Base-by-base conservation (phyloP, 2,329 filamentous ascomycete genomes). In the Alternaria ventricosa region DNA sequence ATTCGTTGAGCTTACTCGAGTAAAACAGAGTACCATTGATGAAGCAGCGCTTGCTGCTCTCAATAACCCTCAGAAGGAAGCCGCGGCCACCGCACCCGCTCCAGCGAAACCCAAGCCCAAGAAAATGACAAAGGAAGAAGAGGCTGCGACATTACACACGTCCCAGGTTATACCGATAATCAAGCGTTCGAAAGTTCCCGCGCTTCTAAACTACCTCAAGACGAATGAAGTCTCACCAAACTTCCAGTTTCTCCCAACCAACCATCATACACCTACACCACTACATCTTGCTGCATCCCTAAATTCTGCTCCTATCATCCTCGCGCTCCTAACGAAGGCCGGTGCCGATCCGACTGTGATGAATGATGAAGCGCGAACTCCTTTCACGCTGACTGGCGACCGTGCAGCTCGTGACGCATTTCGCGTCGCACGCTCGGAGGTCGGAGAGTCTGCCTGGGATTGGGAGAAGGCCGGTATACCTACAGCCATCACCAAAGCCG, bases 1-100 rank as follows among this genome's bases (percentile, higher is more conserved):
- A 1, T 99, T 97, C 73, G 92, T 97, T 66, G 96, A 99, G 82
- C 86, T 99, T 30, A 99, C 96, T 0, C 86, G 96, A 15, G 86
- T 97, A 15, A 97, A 99, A 80, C 86, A 97, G 50, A 89, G 88
- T 53, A 90, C 92, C 65, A 87, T 98, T 27, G 87, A 92, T 61
- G 91, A 93, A 67, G 86, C 84, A 4, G 86, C 89, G 12, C 79
- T 90, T 7, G 81, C 82, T 18, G 80, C 80, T 7, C 81, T 87
- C 30, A 82, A 82, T 11, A 81, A 82, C 63, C 43, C 80, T 79
- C 68, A 80, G 81, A 43, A 82, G 6, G 80, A 86, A 72, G 61
- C 72, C 65, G 46, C 84, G 77, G 68, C 75, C 22, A 74, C 78
- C 20, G 74, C 78, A 23, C 66, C 77, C 22, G 57, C 70, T 15